phyloP scores from a whole-genome alignment of 345 rosid genomes.

The Melaleuca alternifolia region DNA sequence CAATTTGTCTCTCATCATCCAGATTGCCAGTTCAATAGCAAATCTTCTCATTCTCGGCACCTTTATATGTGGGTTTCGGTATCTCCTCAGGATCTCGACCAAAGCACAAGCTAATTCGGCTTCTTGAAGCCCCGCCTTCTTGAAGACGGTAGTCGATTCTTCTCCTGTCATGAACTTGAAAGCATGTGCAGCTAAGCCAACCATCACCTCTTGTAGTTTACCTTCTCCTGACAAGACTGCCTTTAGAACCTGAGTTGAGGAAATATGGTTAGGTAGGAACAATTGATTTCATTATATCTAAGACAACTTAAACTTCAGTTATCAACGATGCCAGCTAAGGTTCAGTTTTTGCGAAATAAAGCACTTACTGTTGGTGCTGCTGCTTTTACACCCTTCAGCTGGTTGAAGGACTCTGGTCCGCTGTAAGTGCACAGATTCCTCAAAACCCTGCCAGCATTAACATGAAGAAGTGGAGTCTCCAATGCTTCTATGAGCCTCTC shows the following conservation, averaged over 20 bases:
- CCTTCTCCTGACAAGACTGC: constrained; percentile 43
- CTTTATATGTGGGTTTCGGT: constrained; percentile 35
- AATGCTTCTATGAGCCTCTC: constrained; percentile 44
- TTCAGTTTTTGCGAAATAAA: not conserved
- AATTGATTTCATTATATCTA: not conserved
- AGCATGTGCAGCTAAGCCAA: constrained; percentile 43
- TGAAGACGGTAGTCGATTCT: constrained; percentile 29
- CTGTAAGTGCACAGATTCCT: constrained; percentile 49
- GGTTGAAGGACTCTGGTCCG: constrained; percentile 34
- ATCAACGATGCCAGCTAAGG: not conserved
- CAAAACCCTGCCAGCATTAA: constrained; percentile 60
- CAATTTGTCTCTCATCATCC: constrained; percentile 61
- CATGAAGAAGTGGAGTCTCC: constrained; percentile 26
- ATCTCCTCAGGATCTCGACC: constrained; percentile 35
- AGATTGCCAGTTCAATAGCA: constrained; percentile 56
- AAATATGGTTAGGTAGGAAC: not conserved
- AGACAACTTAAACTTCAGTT: not conserved
- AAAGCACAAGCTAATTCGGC: constrained; percentile 26
- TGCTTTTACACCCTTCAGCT: constrained; percentile 33
- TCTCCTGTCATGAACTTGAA: constrained; percentile 45
- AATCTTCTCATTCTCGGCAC: constrained; percentile 68
- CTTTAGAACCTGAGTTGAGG: constrained; percentile 47
- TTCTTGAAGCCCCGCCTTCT: constrained; percentile 28
- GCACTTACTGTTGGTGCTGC: constrained; percentile 55
- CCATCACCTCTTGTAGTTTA: constrained; percentile 79